Conservation (phyloP, 495 filamentous ascomycete genomes). For the Xylaria curta region DNA sequence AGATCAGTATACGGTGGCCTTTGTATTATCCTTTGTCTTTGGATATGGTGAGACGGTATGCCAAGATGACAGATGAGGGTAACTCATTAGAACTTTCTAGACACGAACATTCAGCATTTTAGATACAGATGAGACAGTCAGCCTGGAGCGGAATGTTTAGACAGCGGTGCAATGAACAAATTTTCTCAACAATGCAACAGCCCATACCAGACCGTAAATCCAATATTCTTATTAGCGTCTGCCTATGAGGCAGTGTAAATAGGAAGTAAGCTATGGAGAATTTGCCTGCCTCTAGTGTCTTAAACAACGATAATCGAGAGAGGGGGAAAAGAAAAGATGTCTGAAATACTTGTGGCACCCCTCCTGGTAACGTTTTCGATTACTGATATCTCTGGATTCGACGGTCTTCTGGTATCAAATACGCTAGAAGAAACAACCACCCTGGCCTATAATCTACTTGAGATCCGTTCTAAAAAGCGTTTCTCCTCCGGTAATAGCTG, state of each 20-base stretch:
- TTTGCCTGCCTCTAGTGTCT: background rate
- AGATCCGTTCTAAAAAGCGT: slow-evolving; percentile 47
- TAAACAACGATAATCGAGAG: background rate
- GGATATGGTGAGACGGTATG: background rate
- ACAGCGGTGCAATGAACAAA: background rate
- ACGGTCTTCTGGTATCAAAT: background rate
- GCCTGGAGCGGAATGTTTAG: background rate
- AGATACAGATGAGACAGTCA: background rate
- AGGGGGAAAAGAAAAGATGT: background rate
- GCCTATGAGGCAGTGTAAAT: background rate
- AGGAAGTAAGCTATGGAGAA: background rate
- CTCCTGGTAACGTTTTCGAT: background rate
- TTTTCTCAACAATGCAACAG: background rate
- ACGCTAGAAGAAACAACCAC: background rate
- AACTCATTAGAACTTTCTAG: background rate
- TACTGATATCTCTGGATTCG: background rate
- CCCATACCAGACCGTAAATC: background rate
- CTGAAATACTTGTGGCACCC: no score
- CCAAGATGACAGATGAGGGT: background rate
- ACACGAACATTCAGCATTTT: background rate
- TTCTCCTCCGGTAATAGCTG: slow-evolving; percentile 49
- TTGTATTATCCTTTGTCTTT: slow-evolving; percentile 2
- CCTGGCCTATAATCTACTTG: slow-evolving; percentile 37
- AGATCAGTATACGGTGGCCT: background rate
- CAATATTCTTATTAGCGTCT: background rate